Base-by-base conservation (phyloP, 2,329 filamentous ascomycete genomes). In the Aaosphaeria arxii region DNA sequence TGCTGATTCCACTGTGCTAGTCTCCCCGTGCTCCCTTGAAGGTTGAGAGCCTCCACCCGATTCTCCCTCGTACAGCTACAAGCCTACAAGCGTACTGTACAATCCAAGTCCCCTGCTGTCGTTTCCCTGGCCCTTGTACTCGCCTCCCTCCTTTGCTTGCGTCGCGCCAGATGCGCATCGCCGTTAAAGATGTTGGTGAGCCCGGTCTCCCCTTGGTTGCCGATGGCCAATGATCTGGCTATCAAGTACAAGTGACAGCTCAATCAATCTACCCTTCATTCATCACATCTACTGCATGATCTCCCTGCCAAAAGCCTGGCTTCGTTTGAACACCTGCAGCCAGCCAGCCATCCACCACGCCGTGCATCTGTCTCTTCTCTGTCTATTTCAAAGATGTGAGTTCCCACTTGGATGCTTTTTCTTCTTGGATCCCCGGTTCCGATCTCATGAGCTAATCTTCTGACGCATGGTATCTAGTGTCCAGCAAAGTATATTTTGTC, bases 211-310 rank as follows among this genome's bases (percentile, higher is more conserved):
- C 50, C 38, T 53, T 51, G 45, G 48, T 49, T 52, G 41, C 30
- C 44, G 42, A 40, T 43, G 48, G 47, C 51, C 39, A 13, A 9
- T 11, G 47, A 43, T 47, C 47, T 52, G 57, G 48, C 58, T 61
- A 54, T 59, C 58, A 55, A 49, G 49, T 49, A 52, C 51, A 35
- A 51, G 47, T 59, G 56, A 58, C 55, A 59, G 54, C 50, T 36
- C 47, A 48, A 33, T 50, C 47, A 45, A 49, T 47, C 50, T 48
- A 30, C 30, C 45, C 40, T 46, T 43, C 44, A 17, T 44, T 44
- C 47, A 44, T 28, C 44, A 44, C 43, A 43, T 35, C 40, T 43
- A 36, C 33, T 36, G 49, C 30, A 43, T 46, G 45, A 52, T 43
- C 47, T 57, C 44, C 46, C 35, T 54, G 41, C 50, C 40, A 24